Conservation (phyloP, 2,329 filamentous ascomycete species). For the Sporothrix inflata region DNA sequence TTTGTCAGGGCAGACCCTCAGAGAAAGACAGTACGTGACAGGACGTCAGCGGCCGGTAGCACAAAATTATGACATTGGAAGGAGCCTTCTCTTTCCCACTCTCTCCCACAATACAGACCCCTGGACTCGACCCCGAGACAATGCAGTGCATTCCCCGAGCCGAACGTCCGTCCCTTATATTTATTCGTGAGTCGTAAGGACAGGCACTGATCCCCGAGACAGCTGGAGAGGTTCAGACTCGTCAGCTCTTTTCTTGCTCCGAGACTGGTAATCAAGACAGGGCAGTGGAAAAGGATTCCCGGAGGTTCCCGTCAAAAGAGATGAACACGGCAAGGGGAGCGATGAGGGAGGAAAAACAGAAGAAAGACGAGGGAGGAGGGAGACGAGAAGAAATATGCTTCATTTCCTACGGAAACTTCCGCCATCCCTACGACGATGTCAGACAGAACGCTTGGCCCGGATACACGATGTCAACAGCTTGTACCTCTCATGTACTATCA, state of each 20-base stretch:
- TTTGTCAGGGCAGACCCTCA: background rate
- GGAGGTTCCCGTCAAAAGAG: background rate
- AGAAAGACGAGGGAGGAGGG: background rate
- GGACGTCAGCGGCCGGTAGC: background rate
- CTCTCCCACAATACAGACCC: background rate
- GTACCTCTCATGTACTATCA: background rate
- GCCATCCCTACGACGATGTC: background rate
- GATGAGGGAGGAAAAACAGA: background rate
- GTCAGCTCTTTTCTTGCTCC: background rate
- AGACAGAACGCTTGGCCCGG: background rate
- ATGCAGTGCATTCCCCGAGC: conserved; percentile 15
- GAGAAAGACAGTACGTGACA: background rate
- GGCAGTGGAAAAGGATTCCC: background rate
- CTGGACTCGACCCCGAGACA: conserved; percentile 13
- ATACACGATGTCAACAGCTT: background rate
- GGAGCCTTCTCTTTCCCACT: no score
- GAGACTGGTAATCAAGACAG: background rate
- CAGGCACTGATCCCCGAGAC: background rate
- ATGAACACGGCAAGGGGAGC: no score
- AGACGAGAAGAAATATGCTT: background rate
- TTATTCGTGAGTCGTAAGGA: background rate
- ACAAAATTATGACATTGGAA: background rate
- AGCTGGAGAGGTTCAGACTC: background rate
- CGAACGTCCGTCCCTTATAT: background rate
- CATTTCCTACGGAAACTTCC: conserved; percentile 5